Conservation (phyloP, 2,329 filamentous ascomycete genomes). For the Trichophyton simii region DNA sequence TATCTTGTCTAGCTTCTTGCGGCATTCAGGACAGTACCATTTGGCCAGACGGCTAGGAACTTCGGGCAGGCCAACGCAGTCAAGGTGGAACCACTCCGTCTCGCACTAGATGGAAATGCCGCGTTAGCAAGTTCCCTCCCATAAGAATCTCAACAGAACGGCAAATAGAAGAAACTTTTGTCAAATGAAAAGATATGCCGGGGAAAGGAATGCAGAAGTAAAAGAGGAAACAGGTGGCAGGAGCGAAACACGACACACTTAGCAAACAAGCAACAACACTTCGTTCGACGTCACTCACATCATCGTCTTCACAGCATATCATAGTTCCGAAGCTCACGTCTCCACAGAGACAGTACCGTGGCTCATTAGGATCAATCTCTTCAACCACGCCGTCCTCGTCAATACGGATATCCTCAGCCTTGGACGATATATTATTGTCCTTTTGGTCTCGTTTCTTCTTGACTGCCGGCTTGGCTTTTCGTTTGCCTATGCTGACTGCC, state of each 20-base stretch:
- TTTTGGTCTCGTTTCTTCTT: slow-evolving; percentile 28
- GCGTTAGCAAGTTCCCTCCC: background rate
- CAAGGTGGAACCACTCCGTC: slow-evolving; percentile 54
- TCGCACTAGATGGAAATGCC: slow-evolving; percentile 38
- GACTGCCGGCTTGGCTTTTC: slow-evolving; percentile 42
- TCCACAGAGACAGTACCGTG: slow-evolving; percentile 51
- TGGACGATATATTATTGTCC: slow-evolving; percentile 17
- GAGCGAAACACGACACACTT: slow-evolving; percentile 16
- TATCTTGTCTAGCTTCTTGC: slow-evolving; percentile 37
- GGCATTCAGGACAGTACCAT: slow-evolving; percentile 55
- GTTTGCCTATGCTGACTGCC: slow-evolving; percentile 49
- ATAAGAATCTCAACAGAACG: background rate
- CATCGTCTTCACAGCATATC: slow-evolving; percentile 53
- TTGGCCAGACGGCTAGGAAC: slow-evolving; percentile 48
- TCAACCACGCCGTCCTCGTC: slow-evolving; percentile 38
- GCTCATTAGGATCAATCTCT: slow-evolving; percentile 49
- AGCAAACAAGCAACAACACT: slow-evolving; percentile 7
- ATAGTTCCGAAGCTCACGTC: slow-evolving; percentile 54
- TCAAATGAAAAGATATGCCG: background rate
- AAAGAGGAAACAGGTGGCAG: slow-evolving; percentile 6
- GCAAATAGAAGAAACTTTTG: background rate
- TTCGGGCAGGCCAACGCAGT: slow-evolving; percentile 46
- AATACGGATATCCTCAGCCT: slow-evolving; percentile 29
- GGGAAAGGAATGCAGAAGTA: background rate
- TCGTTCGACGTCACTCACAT: slow-evolving; percentile 29